Conservation (phyloP, 805 yeast species). For the Wickerhamiella spandovensis region DNA sequence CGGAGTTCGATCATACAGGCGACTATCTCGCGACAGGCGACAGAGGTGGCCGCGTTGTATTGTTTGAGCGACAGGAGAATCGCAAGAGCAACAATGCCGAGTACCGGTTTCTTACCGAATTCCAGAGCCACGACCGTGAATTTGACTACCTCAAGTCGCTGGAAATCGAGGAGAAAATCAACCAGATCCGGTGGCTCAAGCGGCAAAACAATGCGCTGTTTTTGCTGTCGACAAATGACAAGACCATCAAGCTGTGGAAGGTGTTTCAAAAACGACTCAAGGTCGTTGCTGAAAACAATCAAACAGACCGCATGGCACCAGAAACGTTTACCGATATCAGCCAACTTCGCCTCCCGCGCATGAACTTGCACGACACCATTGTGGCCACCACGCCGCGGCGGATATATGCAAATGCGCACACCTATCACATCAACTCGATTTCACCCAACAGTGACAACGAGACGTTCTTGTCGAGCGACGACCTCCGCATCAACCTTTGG, state of each 20-base stretch:
- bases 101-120: slow-evolving; percentile 90
- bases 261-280: slow-evolving; percentile 82
- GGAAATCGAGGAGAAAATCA: slow-evolving; percentile 96
- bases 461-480: slow-evolving; percentile 86
- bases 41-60: slow-evolving; percentile 93
- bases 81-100: slow-evolving; percentile 44
- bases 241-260: slow-evolving; percentile 98
- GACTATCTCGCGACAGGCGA: slow-evolving; percentile 96
- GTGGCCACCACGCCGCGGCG: slow-evolving; percentile 90
- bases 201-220: slow-evolving; percentile 84
- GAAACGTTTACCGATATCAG: slow-evolving; percentile 19
- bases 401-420: slow-evolving; percentile 90
- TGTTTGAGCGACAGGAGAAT: slow-evolving; percentile 75
- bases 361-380: slow-evolving; percentile 88
- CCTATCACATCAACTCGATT: slow-evolving; percentile 93
- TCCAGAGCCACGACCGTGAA: slow-evolving; percentile 97
- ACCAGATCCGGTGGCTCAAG: slow-evolving; percentile 92
- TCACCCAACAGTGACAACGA: slow-evolving; percentile 92
- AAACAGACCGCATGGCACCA: slow-evolving; percentile 34
- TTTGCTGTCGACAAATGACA: slow-evolving; percentile 84
- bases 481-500: slow-evolving; percentile 91
- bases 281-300: slow-evolving; percentile 83
- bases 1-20: slow-evolving; percentile 91
- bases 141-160: slow-evolving; percentile 90
- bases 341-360: slow-evolving; percentile 64